Base-by-base conservation (phyloP, 108 stramenopile genomes). In the Thalassiosira profunda region DNA sequence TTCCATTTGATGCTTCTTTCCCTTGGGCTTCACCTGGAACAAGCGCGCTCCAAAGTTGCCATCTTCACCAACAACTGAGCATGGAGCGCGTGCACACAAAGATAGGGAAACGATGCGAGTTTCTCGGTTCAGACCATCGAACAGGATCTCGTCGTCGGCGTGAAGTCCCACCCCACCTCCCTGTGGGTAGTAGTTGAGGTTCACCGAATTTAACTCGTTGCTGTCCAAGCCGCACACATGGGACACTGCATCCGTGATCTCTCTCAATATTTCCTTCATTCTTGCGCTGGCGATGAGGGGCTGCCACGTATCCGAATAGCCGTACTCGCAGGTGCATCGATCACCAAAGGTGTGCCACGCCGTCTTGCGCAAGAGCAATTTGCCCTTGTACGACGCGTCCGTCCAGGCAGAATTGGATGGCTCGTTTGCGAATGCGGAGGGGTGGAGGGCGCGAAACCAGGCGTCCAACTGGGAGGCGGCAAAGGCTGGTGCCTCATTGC, bases 261-360 rank as follows among this genome's bases (percentile, higher is more conserved):
- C 76, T 17, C 56, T 26, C 15, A 77, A 30, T 0, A 64, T 51
- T 4, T 38, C 15, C 47, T 34, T 43, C 59, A 77, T 40, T 12
- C 17, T 35, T 18, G 12, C 0, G 35, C 46, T 52, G 28, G 34
- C 1, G 5, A 45, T 30, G 6, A 52, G 29, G 26, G 38, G 47
- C 46, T 77, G 76, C 76, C 76, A 77, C 11, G 65, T 77, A 58
- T 77, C 76, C 10, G 76, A 77, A 46, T 77, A 77, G 18, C 76
- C 68, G 35, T 77, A 77, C 23, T 70, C 76, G 52, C 76, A 77
- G 8, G 44, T 28, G 24, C 76, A 77, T 12, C 14, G n/a, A 26
- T 69, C 52, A 14, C 54, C 53, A 28, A 77, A 35, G 38, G 38
- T 41, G 51, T 24, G 21, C 76, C 76, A 77, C 11, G 76, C 68